phyloP scores from a whole-genome alignment of 768 basidiomycete species.

The Cystobasidiopsis lactophilus region DNA sequence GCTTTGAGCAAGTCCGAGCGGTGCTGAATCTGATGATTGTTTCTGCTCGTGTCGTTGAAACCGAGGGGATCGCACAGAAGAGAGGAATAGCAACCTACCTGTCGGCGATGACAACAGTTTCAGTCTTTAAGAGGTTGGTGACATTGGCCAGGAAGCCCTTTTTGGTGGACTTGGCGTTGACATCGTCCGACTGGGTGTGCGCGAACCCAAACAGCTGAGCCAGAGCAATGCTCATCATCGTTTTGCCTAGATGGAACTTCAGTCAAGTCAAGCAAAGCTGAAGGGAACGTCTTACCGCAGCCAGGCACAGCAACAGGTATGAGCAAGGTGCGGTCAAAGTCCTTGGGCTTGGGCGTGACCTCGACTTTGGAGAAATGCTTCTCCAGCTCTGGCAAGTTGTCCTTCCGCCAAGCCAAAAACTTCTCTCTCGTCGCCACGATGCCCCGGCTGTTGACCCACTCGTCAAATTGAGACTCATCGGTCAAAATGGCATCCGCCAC shows the following conservation, averaged over 20 bases:
- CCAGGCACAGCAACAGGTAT: conserved; percentile 79
- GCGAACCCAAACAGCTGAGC: conserved; percentile 58
- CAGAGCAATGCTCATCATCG: conserved; percentile 57
- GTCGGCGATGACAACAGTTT: conserved; percentile 77
- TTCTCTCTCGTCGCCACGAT: conserved; percentile 62
- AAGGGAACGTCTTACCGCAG: conserved; percentile 47
- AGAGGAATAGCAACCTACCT: conserved; percentile 35
- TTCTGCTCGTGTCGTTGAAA: conserved; percentile 31
- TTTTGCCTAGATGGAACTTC: conserved; percentile 47
- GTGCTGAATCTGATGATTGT: conserved; percentile 71
- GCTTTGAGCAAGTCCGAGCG: conserved; percentile 46
- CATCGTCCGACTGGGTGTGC: conserved; percentile 85
- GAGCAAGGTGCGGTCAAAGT: conserved; percentile 51
- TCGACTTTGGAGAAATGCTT: conserved; percentile 21
- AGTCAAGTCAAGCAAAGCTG: background rate
- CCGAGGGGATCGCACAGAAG: background rate
- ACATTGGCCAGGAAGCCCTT: conserved; percentile 35
- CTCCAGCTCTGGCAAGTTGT: conserved; percentile 29
- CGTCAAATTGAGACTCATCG: conserved; percentile 39
- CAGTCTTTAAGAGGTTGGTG: conserved; percentile 33
- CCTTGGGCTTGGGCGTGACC: conserved; percentile 26
- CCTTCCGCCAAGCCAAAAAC: conserved; percentile 44
- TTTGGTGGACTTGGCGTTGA: conserved; percentile 50
- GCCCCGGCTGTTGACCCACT: conserved; percentile 48
- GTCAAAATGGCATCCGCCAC: conserved; percentile 48